Percentiles rank a stretch among this genome's conserved stretches.
Conservation (phyloP, 179 eudicot genomes). For the Vitellaria paradoxa region DNA sequence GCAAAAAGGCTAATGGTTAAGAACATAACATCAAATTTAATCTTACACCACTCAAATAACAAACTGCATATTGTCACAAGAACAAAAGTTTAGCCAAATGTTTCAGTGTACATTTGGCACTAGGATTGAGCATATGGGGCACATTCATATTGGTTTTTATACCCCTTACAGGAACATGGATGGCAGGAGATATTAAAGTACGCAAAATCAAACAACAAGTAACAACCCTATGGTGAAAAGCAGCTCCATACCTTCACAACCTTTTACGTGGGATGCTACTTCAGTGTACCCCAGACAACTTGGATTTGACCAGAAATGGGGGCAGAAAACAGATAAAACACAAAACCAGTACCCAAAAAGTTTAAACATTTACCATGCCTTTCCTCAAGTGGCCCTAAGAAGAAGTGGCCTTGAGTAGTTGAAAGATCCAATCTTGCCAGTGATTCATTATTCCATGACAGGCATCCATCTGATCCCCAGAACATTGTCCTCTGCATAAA, state of each 20-base stretch:
- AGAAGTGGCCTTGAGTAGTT: constrained; percentile 6
- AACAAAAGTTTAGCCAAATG: neutral
- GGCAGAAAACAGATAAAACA: neutral
- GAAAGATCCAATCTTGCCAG: constrained; percentile 11
- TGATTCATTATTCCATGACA: constrained; percentile 8
- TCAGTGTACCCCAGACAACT: neutral
- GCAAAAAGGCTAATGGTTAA: no score
- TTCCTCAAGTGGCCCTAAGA: neutral
- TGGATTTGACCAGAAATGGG: constrained; percentile 7
- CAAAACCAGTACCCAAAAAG: neutral
- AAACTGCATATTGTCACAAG: neutral
- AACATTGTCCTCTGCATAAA: no score
- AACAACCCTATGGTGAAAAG: neutral
- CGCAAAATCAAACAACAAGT: neutral
- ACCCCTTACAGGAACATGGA: constrained; percentile 6
- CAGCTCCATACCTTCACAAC: constrained; percentile 10
- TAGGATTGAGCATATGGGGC: neutral
- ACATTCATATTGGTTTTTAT: neutral
- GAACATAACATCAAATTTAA: no score
- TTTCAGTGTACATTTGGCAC: neutral
- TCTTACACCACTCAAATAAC: neutral
- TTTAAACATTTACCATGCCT: neutral
- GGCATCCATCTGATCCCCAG: constrained; percentile 12
- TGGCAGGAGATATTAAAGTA: neutral
- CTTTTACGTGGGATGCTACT: neutral